A percentile compares a stretch with the other conserved stretches of the same genome.
phyloP scores from a whole-genome alignment of 192 early-diverging fungal genomes.

The Coemansia erecta region DNA sequence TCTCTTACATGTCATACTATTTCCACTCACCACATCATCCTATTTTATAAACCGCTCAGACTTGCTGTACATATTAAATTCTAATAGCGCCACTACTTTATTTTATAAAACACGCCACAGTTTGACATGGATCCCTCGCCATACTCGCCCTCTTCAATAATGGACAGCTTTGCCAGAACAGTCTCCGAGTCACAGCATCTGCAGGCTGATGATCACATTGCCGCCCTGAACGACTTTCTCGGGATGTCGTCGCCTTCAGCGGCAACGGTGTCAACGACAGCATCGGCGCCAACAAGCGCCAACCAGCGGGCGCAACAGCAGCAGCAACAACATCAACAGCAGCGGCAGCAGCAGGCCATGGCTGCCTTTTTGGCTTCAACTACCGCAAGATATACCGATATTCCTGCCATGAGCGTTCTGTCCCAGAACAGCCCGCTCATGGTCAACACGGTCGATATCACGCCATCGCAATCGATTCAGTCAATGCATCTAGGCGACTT shows the following conservation, averaged over 20 bases:
- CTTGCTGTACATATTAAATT: background rate
- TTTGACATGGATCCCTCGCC: slow-evolving; percentile 3
- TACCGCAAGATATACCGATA: slow-evolving; percentile 12
- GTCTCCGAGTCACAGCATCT: slow-evolving; percentile 11
- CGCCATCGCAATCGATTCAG: slow-evolving; percentile 38
- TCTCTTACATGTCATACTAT: background rate
- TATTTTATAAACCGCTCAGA: background rate
- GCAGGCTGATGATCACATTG: slow-evolving; percentile 28
- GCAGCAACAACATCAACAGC: background rate
- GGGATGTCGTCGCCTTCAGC: slow-evolving; percentile 11
- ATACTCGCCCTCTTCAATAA: slow-evolving; percentile 13
- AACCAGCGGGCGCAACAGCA: background rate
- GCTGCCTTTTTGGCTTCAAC: slow-evolving; percentile 33
- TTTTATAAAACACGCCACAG: slow-evolving; percentile 2
- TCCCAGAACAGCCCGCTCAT: slow-evolving; percentile 25
- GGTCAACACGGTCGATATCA: slow-evolving; percentile 28
- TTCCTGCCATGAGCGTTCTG: background rate
- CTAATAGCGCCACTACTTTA: background rate
- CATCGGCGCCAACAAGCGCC: background rate
- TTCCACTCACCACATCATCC: background rate
- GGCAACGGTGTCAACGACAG: background rate
- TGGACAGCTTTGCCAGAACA: slow-evolving; percentile 5
- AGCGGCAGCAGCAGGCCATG: slow-evolving; percentile 19
- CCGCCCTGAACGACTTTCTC: slow-evolving; percentile 38
- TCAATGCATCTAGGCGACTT: slow-evolving; percentile 28